Base-by-base conservation (phyloP, 805 yeast species). In the Diddensiella santjacobensis region DNA sequence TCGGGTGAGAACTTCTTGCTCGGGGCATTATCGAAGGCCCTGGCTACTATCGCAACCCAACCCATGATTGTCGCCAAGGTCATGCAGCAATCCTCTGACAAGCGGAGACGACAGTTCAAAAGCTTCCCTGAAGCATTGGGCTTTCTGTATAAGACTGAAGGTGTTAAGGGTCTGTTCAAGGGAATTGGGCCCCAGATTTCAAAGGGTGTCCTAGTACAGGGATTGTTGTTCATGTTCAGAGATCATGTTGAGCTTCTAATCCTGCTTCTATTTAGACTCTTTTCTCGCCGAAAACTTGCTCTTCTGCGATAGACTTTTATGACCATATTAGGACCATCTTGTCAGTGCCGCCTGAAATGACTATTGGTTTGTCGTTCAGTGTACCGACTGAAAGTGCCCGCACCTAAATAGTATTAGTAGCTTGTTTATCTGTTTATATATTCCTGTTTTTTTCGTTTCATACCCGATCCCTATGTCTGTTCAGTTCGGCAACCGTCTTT, bases 1-100 rank as follows among this genome's bases (percentile, higher is more conserved):
- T 84, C 89, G 1, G 67, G 72, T 43, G 83, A 86, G 66, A 79
- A 81, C 61, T 87, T 84, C 64, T 51, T 79, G 30, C 67, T 86
- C 13, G 96, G 96, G 3, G 87, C 89, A n/a, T 52, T 84, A 37
- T 83, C 93, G 45, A 87, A 87, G 69, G 77, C 85, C 52, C 66
- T 85, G 63, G 95, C 96, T 4, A 87, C 96, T 0, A 40, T 87
- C 10, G 73, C 80, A 2, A 87, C 96, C 0, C 95, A 87, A 69
- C 96, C 96, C 2, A 70, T 87, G 65, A 87, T 87, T 60, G 85
- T 87, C 1, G 81, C 95, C 11, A 87, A 87, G 66, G 91, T 85
- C 13, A 78, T 85, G 78, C 76, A 87, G 52, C 96, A 87, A 67
- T 73, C 71, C 54, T 54, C 58, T 10, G 57, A 56, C 20, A 65